These are phyloP conservation scores for Penicillium sp. DNA, from an alignment of 2,329 filamentous ascomycete species.

Conservation along the genomic window DNA sequence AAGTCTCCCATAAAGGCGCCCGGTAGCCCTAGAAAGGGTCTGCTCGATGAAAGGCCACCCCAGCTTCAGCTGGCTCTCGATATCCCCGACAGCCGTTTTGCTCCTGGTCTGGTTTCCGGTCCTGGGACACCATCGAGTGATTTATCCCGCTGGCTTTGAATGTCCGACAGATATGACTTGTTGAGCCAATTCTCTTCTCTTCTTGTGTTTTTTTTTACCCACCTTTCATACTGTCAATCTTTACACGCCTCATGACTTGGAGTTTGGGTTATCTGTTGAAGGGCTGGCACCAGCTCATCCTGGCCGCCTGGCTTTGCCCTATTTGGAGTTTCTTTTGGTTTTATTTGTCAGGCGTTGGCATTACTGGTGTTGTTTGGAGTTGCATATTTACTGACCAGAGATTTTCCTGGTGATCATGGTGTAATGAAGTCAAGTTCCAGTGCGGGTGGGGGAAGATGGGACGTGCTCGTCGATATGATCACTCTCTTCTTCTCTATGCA, in stretches of 20 bases:
- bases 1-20: conserved; percentile 47
- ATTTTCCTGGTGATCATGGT: conserved; percentile 18
- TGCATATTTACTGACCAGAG: conserved; percentile 15
- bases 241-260: conserved; percentile 24
- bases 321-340: conserved; percentile 10
- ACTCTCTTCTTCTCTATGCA: conserved; percentile 11
- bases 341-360: conserved; percentile 19
- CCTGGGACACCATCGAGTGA: conserved; percentile 26
- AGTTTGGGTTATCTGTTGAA: conserved; percentile 11
- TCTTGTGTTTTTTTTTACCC: conserved; percentile 12
- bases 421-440: conserved; percentile 20
- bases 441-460: conserved; percentile 15
- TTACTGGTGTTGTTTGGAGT: conserved; percentile 20
- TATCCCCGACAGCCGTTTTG: conserved; percentile 22
- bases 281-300: neutral
- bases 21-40: conserved; percentile 43
- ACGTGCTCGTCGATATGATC: neutral
- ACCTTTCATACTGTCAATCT: conserved; percentile 10
- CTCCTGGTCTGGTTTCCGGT: conserved; percentile 14
- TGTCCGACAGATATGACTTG: neutral
- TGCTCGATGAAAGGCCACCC: conserved; percentile 50
- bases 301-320: conserved; percentile 3
- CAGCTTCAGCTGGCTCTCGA: conserved; percentile 52
- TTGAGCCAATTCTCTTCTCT: conserved; percentile 11
- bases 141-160: conserved; percentile 37